phyloP scores from a whole-genome alignment of 164 flowering plant genomes.

The Vitis rotundifolia region DNA sequence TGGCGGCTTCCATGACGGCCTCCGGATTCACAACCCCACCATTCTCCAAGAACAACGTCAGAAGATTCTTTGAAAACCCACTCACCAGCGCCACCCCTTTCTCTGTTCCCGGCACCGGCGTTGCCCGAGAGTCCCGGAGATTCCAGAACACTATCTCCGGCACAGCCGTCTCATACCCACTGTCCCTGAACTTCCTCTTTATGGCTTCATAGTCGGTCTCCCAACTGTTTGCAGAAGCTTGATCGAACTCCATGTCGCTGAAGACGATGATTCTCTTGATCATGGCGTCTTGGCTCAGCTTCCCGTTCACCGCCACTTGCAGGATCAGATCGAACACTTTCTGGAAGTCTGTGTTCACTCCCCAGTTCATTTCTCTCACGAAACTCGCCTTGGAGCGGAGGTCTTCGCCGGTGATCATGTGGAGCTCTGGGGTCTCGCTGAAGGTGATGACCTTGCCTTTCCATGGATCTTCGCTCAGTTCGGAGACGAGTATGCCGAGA shows the following conservation, averaged over 20 bases:
- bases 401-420: conserved; percentile 31
- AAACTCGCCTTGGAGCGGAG: conserved; percentile 29
- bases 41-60: conserved; percentile 11
- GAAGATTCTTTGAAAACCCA: conserved; percentile 18
- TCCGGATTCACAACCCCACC: not conserved
- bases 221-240: conserved; percentile 41
- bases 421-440: conserved; percentile 42
- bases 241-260: conserved; percentile 69
- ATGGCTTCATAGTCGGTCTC: conserved; percentile 52
- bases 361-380: conserved; percentile 44
- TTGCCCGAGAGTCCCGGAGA: conserved; percentile 13
- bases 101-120: conserved; percentile 3
- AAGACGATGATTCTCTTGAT: conserved; percentile 56
- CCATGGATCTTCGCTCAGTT: conserved; percentile 64
- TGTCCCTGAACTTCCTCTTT: conserved; percentile 33
- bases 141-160: conserved; percentile 27
- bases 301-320: conserved; percentile 41
- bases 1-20: not conserved
- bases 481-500: conserved; percentile 51
- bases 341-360: conserved; percentile 48
- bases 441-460: conserved; percentile 60
- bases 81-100: conserved; percentile 20
- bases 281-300: conserved; percentile 33
- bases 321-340: conserved; percentile 54
- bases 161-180: conserved; percentile 26